Percentiles rank a stretch among this genome's conserved stretches.
Conservation (phyloP, 208 protist species). For the Trypanosoma mega region DNA sequence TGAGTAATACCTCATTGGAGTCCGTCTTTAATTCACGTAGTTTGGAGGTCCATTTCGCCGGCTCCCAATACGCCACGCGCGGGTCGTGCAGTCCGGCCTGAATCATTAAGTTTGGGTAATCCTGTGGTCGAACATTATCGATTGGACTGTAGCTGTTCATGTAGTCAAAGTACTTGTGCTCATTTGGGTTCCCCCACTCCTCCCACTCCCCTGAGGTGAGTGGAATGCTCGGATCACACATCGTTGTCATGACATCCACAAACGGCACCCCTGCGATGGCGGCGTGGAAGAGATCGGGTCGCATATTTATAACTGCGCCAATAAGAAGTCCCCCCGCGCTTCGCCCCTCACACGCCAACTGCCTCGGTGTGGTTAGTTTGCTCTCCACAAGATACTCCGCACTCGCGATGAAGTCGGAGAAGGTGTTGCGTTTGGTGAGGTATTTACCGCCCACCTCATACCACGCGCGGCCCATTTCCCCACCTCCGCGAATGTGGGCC, state of each 20-base stretch:
- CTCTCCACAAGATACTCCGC: conserved; percentile 84
- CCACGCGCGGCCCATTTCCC: conserved; percentile 90
- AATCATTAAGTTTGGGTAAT: conserved; percentile 82
- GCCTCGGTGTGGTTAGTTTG: conserved; percentile 56
- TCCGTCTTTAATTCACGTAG: conserved; percentile 82
- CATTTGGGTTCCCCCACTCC: conserved; percentile 96
- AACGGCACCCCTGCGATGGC: conserved; percentile 92
- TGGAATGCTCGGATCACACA: conserved; percentile 91
- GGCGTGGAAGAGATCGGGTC: conserved; percentile 82
- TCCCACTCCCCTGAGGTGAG: conserved; percentile 92
- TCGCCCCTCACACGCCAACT: conserved; percentile 87
- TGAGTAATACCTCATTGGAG: conserved; percentile 76
- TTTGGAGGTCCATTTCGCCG: conserved; percentile 88
- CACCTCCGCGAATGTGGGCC: conserved; percentile 91
- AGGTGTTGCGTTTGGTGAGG: conserved; percentile 93
- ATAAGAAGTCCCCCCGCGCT: conserved; percentile 93
- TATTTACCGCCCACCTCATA: conserved; percentile 93
- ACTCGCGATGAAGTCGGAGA: conserved; percentile 90
- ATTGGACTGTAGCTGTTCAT: conserved; percentile 94
- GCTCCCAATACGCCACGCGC: conserved; percentile 93
- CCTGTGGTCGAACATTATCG: conserved; percentile 89
- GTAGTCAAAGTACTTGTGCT: conserved; percentile 93
- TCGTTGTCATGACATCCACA: conserved; percentile 94
- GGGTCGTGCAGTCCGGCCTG: conserved; percentile 87
- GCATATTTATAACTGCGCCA: conserved; percentile 92